Base-by-base conservation (phyloP, 257 asterid genomes). In the Pogostemon cablin region DNA sequence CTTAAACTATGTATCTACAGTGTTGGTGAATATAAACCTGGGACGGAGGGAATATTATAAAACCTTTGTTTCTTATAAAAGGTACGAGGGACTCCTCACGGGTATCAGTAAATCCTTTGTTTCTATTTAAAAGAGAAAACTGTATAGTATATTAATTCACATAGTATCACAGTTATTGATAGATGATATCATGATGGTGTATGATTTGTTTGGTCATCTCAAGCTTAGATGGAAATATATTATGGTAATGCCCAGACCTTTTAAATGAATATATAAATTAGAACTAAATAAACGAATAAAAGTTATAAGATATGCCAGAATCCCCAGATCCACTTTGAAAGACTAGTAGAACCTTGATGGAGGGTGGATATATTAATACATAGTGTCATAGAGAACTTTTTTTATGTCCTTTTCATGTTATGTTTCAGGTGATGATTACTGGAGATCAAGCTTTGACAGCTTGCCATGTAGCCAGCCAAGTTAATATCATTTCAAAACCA, bases 391-490 rank as follows among this genome's bases (percentile, higher is more conserved):
- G 6, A 62, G 57, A 37, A 9, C 3, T 47, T 9, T 61, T 69
- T 54, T 65, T 70, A 71, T 75, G 37, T 66, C 3, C 32, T 59
- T 67, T 42, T 38, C 2, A 67, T 41, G 17, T 38, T 42, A 46
- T 79, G 53, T 68, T 77, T 77, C 82, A 93, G 98, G 97, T 88
- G 66, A 93, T 93, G 98, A 93, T 93, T 78, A 93, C 98, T 34
- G 98, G 98, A 6, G 98, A 93, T 85, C 98, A 93, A 87, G 98
- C 98, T 75, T 83, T 93, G 86, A 93, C 98, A 43, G 98, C 98
- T 72, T 93, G 98, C 83, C 97, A 93, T 80, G 98, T 93, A 78
- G 98, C 98, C 65, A 81, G 85, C 76, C 96, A 88, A 90, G 97
- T 93, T 75, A 86, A 89, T 75, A 93, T 93, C 70, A 86, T 93